These are phyloP conservation scores for Penicillium maclennaniae DNA, from an alignment of 495 filamentous ascomycete genomes.

Conservation along the genomic window DNA sequence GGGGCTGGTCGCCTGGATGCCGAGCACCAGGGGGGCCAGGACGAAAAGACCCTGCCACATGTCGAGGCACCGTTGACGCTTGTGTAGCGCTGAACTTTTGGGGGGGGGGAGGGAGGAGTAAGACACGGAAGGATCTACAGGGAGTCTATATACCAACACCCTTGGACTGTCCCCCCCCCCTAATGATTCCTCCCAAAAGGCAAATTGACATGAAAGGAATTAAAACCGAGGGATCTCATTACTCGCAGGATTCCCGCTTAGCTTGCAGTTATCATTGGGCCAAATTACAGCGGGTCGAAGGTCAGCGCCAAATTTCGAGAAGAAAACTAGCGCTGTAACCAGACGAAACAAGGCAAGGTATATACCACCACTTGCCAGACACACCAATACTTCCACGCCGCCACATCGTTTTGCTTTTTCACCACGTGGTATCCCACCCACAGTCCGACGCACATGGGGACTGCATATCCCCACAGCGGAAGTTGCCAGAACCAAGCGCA, in stretches of 20 bases:
- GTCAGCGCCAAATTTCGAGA: not conserved
- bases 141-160: not conserved
- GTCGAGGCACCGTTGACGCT: not conserved
- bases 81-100: not conserved
- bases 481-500: conserved; percentile 39
- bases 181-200: no score
- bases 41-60: not conserved
- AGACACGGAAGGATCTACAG: not conserved
- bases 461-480: conserved; percentile 3
- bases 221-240: not conserved
- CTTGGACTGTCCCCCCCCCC: no score
- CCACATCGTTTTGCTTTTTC: conserved; percentile 1
- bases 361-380: conserved; percentile 6
- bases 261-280: not conserved
- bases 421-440: conserved; percentile 8
- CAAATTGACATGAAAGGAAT: not conserved
- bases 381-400: conserved; percentile 4
- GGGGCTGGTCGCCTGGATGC: not conserved
- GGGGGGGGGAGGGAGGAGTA: no score
- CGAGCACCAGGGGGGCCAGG: not conserved
- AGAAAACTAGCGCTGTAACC: not conserved
- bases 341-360: not conserved
- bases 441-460: not conserved
- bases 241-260: not conserved
- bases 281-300: not conserved